Evolutionary conservation across 2,329 filamentous ascomycete species (phyloP), one percentile per base, ranked within the genome.

Genomic region (Trichoderma sp.): DNA sequence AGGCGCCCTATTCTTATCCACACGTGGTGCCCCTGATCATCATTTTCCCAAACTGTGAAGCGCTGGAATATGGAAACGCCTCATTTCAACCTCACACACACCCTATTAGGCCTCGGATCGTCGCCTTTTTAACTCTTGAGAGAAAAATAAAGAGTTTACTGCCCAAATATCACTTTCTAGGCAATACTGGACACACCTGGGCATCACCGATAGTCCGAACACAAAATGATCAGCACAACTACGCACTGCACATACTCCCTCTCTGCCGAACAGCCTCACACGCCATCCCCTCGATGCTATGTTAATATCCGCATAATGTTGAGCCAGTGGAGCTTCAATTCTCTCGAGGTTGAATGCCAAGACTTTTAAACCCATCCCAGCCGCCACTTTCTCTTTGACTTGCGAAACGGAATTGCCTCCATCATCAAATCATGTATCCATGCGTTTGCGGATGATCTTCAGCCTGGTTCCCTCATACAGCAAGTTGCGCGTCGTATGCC

Each of bases 11-110:
- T 17, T 61, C 34, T 30, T 59, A 68, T 68, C 55, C 55, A 68
- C 36, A 61, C 39, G 66, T 68, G 55, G 66, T 30, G 36, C 66
- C 66, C 66, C 66, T 68, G 66, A 68, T 30, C 26, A 68, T 68
- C 65, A 32, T 61, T 59, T 17, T 17, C 50, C 36, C 7, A 26
- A 68, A 59, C 7, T 68, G 65, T 50, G 36, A 28, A 34, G 13
- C 20, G 11, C 55, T 59, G 36, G 7, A 50, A 50, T 50, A 20
- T 20, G 9, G n/a, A 50, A 50, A 50, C 43, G n/a, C 43, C 43
- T n/a, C 43, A 50, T 50, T 50, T 20, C 43, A 12, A 50, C 43
- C 17, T 20, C 43, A 3, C n/a, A 20, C n/a, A 20, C 39, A 4
- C 39, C 43, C 43, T 4, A 8, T 47, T n/a, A 13, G 53, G 23